Conservation (phyloP, 1,284 basidiomycete genomes). For the Farysia itapuensis region DNA sequence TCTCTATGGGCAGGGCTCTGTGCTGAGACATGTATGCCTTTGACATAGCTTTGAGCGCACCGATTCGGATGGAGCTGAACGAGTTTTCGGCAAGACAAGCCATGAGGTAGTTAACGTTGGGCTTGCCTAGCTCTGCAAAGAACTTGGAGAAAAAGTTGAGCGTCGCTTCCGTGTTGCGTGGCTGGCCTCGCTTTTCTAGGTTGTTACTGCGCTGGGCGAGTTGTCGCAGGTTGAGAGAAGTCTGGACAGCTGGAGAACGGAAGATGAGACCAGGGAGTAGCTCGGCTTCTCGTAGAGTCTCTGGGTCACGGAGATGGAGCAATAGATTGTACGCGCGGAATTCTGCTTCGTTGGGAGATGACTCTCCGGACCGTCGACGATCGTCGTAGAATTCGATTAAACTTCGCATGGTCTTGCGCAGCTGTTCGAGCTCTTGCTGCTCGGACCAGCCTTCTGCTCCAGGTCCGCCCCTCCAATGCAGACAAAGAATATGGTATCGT, state of each 20-base stretch:
- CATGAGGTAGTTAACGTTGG: constrained; percentile 63
- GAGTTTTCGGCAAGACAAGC: constrained; percentile 65
- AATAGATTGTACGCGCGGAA: constrained; percentile 94
- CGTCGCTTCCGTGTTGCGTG: constrained; percentile 63
- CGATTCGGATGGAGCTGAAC: constrained; percentile 64
- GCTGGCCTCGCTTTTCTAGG: constrained; percentile 61
- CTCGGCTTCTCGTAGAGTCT: constrained; percentile 71
- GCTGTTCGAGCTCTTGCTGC: constrained; percentile 79
- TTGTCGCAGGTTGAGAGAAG: constrained; percentile 76
- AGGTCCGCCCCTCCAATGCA: constrained; percentile 67
- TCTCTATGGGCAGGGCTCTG: constrained; percentile 38
- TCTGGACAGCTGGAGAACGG: constrained; percentile 74
- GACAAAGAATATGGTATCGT: constrained; percentile 84
- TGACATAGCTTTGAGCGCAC: constrained; percentile 63
- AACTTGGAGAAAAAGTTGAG: constrained; percentile 67
- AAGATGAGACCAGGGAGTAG: constrained; percentile 75
- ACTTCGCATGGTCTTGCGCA: constrained; percentile 85
- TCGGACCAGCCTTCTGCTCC: constrained; percentile 69
- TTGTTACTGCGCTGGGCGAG: constrained; percentile 78
- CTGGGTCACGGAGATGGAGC: constrained; percentile 81
- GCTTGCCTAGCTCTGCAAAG: constrained; percentile 62
- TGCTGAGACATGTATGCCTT: constrained; percentile 62
- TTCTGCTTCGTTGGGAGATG: constrained; percentile 83
- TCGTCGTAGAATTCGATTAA: constrained; percentile 93
- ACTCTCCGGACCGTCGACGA: constrained; percentile 66